These are phyloP conservation scores for Colletotrichum incanum DNA, from an alignment of 2,329 filamentous ascomycete species.

Conservation along the genomic window DNA sequence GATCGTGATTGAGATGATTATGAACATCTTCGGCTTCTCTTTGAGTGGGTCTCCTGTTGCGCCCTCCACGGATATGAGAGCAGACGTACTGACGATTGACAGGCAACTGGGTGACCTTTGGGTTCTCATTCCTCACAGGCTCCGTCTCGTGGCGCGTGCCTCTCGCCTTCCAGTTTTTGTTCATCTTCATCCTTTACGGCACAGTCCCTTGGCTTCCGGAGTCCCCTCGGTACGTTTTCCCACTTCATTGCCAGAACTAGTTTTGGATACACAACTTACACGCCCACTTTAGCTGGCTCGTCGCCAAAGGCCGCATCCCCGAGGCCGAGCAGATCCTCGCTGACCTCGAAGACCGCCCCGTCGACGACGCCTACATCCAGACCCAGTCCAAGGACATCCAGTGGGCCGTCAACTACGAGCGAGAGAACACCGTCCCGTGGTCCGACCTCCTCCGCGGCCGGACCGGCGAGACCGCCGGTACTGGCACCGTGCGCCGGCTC, in stretches of 20 bases:
- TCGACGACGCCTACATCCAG: slow-evolving; percentile 47
- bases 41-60: slow-evolving; percentile 32
- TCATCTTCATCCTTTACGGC: slow-evolving; percentile 52
- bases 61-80: no score
- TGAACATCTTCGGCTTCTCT: slow-evolving; percentile 52
- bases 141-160: slow-evolving; percentile 58
- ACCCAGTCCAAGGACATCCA: slow-evolving; percentile 51
- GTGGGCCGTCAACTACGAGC: slow-evolving; percentile 51
- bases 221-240: slow-evolving; percentile 48
- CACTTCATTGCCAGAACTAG: not conserved
- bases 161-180: slow-evolving; percentile 61
- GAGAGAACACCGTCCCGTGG: slow-evolving; percentile 64
- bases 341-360: slow-evolving; percentile 45
- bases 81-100: not conserved
- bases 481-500: slow-evolving; percentile 65
- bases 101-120: slow-evolving; percentile 58
- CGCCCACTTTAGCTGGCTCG: slow-evolving; percentile 44
- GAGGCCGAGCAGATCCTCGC: slow-evolving; percentile 52
- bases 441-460: slow-evolving; percentile 64
- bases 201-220: slow-evolving; percentile 52
- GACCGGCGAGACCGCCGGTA: slow-evolving; percentile 60
- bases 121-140: slow-evolving; percentile 52
- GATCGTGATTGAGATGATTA: slow-evolving; percentile 52
- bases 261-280: not conserved
- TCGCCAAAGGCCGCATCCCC: slow-evolving; percentile 46